Percentiles rank a stretch among this genome's conserved stretches.
Conservation (phyloP, 2,329 filamentous ascomycete species). For the Ophiostoma himal-ulmi region DNA sequence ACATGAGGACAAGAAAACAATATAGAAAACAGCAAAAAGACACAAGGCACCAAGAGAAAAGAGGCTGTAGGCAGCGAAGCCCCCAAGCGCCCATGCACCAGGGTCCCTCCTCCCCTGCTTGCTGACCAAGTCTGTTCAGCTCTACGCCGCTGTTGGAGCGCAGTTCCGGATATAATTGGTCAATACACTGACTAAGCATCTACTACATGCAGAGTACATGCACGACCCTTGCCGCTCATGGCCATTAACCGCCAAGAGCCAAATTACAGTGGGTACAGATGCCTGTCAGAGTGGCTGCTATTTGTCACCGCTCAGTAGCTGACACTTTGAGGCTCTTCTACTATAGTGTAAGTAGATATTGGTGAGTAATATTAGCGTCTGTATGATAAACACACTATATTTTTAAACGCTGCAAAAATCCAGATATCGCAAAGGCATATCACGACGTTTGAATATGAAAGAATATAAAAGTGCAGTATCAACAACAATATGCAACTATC, state of each 20-base stretch:
- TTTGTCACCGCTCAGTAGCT: neutral
- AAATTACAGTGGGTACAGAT: neutral
- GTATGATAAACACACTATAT: neutral
- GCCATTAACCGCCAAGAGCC: neutral
- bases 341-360: neutral
- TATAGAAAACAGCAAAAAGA: neutral
- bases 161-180: neutral
- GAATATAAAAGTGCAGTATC: no score
- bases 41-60: neutral
- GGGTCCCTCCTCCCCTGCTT: neutral
- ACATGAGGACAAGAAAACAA: neutral
- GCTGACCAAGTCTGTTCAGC: neutral
- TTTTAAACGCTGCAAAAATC: no score
- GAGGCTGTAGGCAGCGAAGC: neutral
- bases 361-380: neutral
- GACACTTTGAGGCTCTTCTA: neutral
- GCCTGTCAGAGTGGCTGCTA: neutral
- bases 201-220: neutral
- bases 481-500: neutral
- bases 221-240: neutral
- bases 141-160: neutral
- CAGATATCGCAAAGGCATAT: no score
- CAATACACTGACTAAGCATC: neutral
- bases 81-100: neutral
- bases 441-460: no score